Evolutionary conservation across 257 asterid species (phyloP).

Genomic region (Knoxia roxburghii): DNA sequence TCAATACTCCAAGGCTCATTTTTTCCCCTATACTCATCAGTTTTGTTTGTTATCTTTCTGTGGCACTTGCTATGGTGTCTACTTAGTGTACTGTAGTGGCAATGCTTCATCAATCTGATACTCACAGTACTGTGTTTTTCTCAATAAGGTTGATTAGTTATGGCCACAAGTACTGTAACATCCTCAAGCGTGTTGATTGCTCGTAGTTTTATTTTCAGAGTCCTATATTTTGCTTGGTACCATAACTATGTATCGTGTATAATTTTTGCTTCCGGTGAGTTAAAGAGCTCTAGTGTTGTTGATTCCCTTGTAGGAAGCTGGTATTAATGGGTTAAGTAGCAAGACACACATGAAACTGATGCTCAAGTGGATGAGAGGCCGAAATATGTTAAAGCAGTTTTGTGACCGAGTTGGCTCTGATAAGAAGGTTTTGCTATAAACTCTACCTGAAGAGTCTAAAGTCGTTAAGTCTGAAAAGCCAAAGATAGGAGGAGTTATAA

Average conservation of each 20-base stretch:
- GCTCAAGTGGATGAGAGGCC: slow-evolving; percentile 94
- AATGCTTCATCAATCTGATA: neutral
- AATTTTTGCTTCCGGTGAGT: neutral
- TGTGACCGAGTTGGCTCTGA: slow-evolving; percentile 63
- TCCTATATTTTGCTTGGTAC: neutral
- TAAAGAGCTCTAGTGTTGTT: neutral
- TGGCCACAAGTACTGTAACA: too few relatives aligned
- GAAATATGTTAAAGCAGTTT: slow-evolving; percentile 72
- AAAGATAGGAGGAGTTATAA: neutral
- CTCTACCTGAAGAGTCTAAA: slow-evolving; percentile 56
- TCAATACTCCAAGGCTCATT: too few relatives aligned
- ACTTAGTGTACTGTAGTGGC: neutral
- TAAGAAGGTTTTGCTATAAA: slow-evolving; percentile 62
- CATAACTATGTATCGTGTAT: neutral
- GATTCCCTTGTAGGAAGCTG: slow-evolving; percentile 73
- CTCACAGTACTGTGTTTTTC: too few relatives aligned
- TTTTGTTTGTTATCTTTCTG: neutral
- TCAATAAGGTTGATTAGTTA: neutral
- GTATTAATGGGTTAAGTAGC: slow-evolving; percentile 65
- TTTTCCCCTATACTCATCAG: too few relatives aligned
- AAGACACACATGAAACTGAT: slow-evolving; percentile 86
- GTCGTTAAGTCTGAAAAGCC: slow-evolving; percentile 24
- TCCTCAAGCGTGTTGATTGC: neutral
- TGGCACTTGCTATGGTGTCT: neutral
- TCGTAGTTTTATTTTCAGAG: neutral